Evolutionary conservation across 2,329 filamentous ascomycete genomes (phyloP).

Genomic region (Sphaerulina vaccinii): DNA sequence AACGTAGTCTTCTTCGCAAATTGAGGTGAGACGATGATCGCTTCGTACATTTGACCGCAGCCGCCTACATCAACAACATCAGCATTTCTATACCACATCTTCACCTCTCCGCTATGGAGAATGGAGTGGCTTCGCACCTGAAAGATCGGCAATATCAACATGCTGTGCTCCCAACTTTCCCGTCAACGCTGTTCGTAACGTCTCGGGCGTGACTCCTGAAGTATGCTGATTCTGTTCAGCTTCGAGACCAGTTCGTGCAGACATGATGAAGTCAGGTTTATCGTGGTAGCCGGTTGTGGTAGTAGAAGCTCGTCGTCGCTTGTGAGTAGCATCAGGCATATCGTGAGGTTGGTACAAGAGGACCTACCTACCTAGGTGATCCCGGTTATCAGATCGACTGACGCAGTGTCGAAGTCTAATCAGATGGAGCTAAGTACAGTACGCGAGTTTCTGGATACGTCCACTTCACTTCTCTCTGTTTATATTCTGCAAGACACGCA

Average conservation of each 20-base stretch:
- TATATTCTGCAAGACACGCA: not conserved
- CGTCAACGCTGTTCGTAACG: slow-evolving; percentile 66
- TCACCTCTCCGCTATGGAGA: not conserved
- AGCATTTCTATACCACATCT: not conserved
- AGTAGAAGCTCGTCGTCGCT: slow-evolving; percentile 6
- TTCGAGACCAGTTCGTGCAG: slow-evolving; percentile 44
- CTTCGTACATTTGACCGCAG: slow-evolving; percentile 69
- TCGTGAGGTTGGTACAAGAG: not conserved
- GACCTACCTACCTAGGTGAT: too few relatives aligned
- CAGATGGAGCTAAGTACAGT: too few relatives aligned
- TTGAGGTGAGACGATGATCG: slow-evolving; percentile 61
- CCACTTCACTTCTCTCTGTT: not conserved
- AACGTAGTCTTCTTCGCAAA: slow-evolving; percentile 63
- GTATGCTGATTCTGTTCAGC: slow-evolving; percentile 50
- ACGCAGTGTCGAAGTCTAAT: not conserved
- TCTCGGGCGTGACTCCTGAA: slow-evolving; percentile 67
- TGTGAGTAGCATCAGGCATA: not conserved
- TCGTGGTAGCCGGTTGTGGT: slow-evolving; percentile 2
- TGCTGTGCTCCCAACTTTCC: slow-evolving; percentile 70
- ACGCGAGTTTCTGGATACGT: too few relatives aligned
- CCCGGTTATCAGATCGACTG: slow-evolving; percentile 5
- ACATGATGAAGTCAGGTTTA: slow-evolving; percentile 37
- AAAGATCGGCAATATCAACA: slow-evolving; percentile 89
- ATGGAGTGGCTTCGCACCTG: slow-evolving; percentile 71
- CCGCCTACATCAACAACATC: slow-evolving; percentile 51